phyloP scores from a whole-genome alignment of 202 grass and related monocot genomes.

The Dendrocalamus latiflorus region DNA sequence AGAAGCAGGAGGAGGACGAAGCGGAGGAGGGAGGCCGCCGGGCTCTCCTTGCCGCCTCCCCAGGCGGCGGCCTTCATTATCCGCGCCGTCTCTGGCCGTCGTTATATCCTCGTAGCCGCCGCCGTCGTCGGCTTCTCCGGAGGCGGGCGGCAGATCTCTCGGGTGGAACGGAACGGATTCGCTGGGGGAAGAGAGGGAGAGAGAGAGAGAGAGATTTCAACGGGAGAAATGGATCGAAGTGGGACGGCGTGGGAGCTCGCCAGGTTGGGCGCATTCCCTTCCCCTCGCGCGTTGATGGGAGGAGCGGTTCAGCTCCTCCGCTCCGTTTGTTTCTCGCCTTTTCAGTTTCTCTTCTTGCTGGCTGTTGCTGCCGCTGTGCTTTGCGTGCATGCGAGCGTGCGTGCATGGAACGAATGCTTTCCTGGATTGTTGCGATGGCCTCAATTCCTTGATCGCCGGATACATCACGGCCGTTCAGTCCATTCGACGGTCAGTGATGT shows the following conservation, averaged over 20 bases:
- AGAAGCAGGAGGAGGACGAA: constrained; percentile 23
- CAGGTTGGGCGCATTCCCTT: constrained; percentile 34
- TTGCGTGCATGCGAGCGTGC: constrained; percentile 17
- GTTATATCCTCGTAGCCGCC: not conserved
- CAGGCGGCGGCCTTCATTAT: constrained; percentile 13
- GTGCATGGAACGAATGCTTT: too few relatives aligned
- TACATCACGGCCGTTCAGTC: too few relatives aligned
- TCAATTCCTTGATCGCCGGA: too few relatives aligned
- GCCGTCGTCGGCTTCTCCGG: too few relatives aligned
- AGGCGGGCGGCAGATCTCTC: not conserved
- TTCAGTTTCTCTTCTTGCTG: not conserved
- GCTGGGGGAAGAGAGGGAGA: not conserved
- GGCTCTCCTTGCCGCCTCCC: constrained; percentile 27
- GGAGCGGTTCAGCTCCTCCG: constrained; percentile 23
- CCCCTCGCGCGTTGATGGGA: constrained; percentile 31
- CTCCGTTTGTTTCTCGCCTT: not conserved
- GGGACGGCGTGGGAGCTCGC: constrained; percentile 7
- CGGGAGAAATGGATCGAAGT: not conserved
- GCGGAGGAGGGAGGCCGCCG: constrained; percentile 20
- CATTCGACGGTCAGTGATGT: too few relatives aligned
- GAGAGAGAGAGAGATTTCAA: too few relatives aligned
- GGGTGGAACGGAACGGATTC: not conserved
- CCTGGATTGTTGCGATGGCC: not conserved
- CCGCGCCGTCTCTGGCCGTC: constrained; percentile 13
- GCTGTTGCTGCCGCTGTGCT: not conserved